Evolutionary conservation across 106 monocot species (phyloP), one percentile per base, ranked within the genome.

Genomic region (Iris macrosiphon): DNA sequence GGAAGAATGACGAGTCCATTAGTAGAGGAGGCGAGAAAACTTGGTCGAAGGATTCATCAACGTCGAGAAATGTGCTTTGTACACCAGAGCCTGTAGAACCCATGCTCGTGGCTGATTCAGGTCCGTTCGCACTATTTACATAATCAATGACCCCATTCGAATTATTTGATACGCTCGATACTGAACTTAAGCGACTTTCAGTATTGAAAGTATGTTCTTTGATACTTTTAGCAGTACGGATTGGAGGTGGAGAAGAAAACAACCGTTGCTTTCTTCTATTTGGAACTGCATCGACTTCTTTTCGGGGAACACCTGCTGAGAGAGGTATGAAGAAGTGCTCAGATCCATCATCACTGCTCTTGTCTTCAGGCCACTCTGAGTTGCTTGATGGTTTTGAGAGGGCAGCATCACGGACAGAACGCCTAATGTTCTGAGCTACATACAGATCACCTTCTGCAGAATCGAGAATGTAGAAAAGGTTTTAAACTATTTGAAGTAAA

Each of bases 311-410:
- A 56, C 31, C 49, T 33, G 55, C 49, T 20, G 84, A 58, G 1
- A 90, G 45, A 30, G 90, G 90, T 12, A 87, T 77, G 59, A 98
- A 98, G 70, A 90, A 98, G 57, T 94, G 93, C 50, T 80, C 71
- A n/a, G 83, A 80, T 8, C 57, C 79, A 57, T 89, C 79, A 42
- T 80, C 77, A 50, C 40, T 67, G 42, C 60, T 89, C 29, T 76
- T 80, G 7, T 80, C 64, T 23, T 69, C 60, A 39, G 65, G 45
- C 51, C 31, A 25, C 49, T 81, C 72, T 49, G 76, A 37, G 54
- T 71, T 75, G 22, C 16, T 66, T 11, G 63, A 51, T 53, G 69
- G 78, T 60, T 39, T 78, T 35, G 73, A 66, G 26, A 99, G 38
- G 44, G 87, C 98, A 68, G 83, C 78, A 77, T 91, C 87, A 52